Evolutionary conservation across 108 stramenopile genomes (phyloP), one percentile per base, ranked within the genome.

Genomic region (Skeletonema menzelii): DNA sequence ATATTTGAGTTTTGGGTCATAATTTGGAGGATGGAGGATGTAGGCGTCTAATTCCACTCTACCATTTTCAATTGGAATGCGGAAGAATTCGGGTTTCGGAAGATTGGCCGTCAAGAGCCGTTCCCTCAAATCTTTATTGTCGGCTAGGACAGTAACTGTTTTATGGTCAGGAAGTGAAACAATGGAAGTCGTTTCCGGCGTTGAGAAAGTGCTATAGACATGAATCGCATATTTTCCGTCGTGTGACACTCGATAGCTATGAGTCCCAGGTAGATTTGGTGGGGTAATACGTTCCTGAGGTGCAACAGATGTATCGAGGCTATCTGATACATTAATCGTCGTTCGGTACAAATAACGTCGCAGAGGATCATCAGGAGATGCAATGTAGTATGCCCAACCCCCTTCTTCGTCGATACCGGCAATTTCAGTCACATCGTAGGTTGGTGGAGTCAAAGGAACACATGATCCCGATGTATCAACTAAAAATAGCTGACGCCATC

Each of bases 181-280:
- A 63, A 79, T 72, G 57, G 71, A 65, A 31, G 77, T 78, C 27
- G 69, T 78, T 42, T 78, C 77, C 20, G 77, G 77, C 34, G 65
- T 53, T 12, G 70, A 65, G 53, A 78, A 78, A 0, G 77, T 71
- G 12, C 70, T 71, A 38, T 78, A 56, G 27, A 78, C 68, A 59
- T 78, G 77, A 61, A 78, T 78, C 13, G 77, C 77, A 47, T 71
- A 67, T 34, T 71, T 70, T 59, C 77, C 77, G 55, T 78, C 77
- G 55, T 65, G 77, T 17, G 77, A 78, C 24, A 78, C 70, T 46
- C 70, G 46, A 49, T 78, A 78, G 35, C 68, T 60, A n/a, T 78
- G 70, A 30, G 77, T 79, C 58, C 77, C 77, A 20, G 77, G 77
- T 65, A 79, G 65, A 34, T 70, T 61, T 37, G 37, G 27, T 22